A percentile compares a stretch with the other conserved stretches of the same genome.
Evolutionary conservation across 202 grass and related monocot genomes (phyloP).

Genomic region (Brachypodium distachyon): DNA sequence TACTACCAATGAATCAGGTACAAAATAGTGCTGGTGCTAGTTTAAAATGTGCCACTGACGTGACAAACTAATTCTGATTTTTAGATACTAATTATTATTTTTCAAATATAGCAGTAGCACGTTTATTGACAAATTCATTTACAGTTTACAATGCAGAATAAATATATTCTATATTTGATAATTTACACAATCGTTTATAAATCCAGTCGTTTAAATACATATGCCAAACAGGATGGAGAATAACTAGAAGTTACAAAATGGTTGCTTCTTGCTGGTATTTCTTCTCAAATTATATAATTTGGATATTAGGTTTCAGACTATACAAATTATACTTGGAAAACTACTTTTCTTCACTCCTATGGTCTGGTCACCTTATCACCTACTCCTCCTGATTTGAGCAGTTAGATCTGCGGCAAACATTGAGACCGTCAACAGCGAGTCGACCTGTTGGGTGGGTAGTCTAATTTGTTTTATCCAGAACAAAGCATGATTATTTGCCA

Average conservation of each 20-base stretch:
- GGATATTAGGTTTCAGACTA: background rate
- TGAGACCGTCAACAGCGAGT: background rate
- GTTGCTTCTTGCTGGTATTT: background rate
- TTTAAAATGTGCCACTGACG: background rate
- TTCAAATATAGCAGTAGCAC: background rate
- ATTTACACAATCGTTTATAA: background rate
- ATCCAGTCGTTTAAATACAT: background rate
- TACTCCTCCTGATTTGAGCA: background rate
- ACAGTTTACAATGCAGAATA: background rate
- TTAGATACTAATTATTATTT: background rate
- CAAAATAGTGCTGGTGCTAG: background rate
- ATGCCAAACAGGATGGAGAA: background rate
- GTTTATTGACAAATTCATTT: background rate
- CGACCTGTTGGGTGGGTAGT: background rate
- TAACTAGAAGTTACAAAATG: background rate
- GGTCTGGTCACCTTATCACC: background rate
- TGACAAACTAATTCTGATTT: background rate
- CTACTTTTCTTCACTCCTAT: background rate
- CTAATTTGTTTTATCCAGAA: background rate
- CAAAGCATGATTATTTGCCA: background rate
- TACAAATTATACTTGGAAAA: background rate
- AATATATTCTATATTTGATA: background rate
- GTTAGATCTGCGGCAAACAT: background rate
- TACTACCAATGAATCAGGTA: background rate
- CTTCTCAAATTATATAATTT: background rate